A percentile compares a stretch with the other conserved stretches of the same genome.
phyloP scores from a whole-genome alignment of 2,329 filamentous ascomycete genomes.

The Zarea fungicola region DNA sequence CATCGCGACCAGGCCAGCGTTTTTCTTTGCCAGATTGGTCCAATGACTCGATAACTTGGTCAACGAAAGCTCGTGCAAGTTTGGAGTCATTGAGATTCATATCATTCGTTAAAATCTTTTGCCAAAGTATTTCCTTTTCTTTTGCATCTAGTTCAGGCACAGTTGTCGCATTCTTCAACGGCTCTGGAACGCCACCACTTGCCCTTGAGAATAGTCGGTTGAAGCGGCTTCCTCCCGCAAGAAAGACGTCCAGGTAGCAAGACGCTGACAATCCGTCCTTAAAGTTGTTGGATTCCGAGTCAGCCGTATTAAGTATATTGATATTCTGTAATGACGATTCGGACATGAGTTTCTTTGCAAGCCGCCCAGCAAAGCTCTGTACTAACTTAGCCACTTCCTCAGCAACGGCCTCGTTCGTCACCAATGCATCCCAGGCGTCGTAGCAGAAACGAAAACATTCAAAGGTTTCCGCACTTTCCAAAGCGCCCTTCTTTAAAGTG shows the following conservation, averaged over 20 bases:
- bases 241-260: slow-evolving; percentile 29
- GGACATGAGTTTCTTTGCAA: slow-evolving; percentile 27
- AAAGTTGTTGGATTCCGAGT: background rate
- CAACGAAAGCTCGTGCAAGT: slow-evolving; percentile 27
- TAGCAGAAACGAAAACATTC: slow-evolving; percentile 38
- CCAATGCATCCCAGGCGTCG: slow-evolving; percentile 33
- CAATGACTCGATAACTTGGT: slow-evolving; percentile 27
- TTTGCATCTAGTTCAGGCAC: background rate
- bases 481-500: slow-evolving; percentile 26
- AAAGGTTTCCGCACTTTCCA: slow-evolving; percentile 31
- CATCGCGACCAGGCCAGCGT: slow-evolving; percentile 26
- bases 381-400: slow-evolving; percentile 27
- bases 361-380: slow-evolving; percentile 27
- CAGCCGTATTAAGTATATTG: slow-evolving; percentile 6
- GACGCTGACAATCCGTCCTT: background rate
- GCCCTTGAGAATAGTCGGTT: slow-evolving; percentile 23
- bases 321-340: slow-evolving; percentile 20
- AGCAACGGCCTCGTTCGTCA: slow-evolving; percentile 28
- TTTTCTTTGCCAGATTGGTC: slow-evolving; percentile 25
- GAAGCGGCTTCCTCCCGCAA: slow-evolving; percentile 28
- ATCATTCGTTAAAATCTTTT: slow-evolving; percentile 31
- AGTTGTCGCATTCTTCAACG: slow-evolving; percentile 19
- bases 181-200: slow-evolving; percentile 21
- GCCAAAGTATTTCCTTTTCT: slow-evolving; percentile 20
- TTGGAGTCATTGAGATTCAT: slow-evolving; percentile 31